Base-by-base conservation (phyloP, 1,284 basidiomycete genomes). In the Tilletiopsis washingtonensis region DNA sequence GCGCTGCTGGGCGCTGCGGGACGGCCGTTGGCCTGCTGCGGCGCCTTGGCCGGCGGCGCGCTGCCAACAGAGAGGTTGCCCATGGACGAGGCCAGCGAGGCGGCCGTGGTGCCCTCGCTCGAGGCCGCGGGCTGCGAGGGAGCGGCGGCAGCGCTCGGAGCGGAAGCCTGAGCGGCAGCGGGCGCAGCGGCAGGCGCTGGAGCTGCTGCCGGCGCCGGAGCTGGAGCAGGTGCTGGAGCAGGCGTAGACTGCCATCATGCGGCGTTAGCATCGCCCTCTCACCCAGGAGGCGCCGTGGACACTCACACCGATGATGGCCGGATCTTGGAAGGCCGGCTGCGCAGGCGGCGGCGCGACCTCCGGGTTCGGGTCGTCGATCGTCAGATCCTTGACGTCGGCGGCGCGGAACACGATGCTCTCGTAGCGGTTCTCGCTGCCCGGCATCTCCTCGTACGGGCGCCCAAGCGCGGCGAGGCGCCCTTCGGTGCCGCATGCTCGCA, bases 401-500 rank as follows among this genome's bases (percentile, higher is more conserved):
- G 74, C 75, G 12, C 71, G 61, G 58, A 74, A 74, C 45, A 74
- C 57, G 34, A 78, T 84, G 77, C 75, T 87, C 81, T 74, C 74
- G 47, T 74, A 76, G 12, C 74, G 66, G 32, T 68, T 71, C 20
- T 73, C 70, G 40, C 63, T 68, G 14, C 71, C 59, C 2, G 74
- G 71, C 23, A 76, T 70, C 49, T 71, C 74, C 41, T 74, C 74
- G 19, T 66, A 59, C n/a, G 69, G 63, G n/a, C 84, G 80, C 7
- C 67, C 73, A 21, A 67, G 66, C 17, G 72, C 62, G 9, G 74
- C 59, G 19, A 85, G 81, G 67, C 88, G 82, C 52, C 82, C 79
- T 73, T 90, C 87, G 4, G 88, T 90, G 32, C 87, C 87, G 85
- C 88, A 88, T 39, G 86, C 88, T 66, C 80, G 87, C 34, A 90